These are phyloP conservation scores for Seiridium unicorne DNA, from an alignment of 2,329 filamentous ascomycete genomes.

Conservation along the genomic window DNA sequence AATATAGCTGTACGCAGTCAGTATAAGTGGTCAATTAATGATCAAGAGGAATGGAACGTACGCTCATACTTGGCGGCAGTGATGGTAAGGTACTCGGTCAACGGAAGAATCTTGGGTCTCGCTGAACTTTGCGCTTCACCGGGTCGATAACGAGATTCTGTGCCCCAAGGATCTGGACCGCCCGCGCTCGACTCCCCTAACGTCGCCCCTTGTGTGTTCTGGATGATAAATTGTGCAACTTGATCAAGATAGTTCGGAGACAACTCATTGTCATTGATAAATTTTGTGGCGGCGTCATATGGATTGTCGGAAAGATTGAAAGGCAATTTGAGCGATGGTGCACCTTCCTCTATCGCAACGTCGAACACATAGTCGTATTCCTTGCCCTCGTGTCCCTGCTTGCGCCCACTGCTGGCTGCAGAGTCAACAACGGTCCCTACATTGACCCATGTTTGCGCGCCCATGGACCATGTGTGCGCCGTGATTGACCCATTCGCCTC, in stretches of 20 bases:
- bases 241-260: constrained; percentile 86
- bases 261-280: constrained; percentile 84
- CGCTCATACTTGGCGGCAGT: constrained; percentile 68
- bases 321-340: constrained; percentile 88
- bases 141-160: constrained; percentile 75
- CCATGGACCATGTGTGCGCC: constrained; percentile 82
- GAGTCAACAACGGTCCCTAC: constrained; percentile 95
- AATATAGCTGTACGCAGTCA: constrained; percentile 69
- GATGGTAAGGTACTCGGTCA: constrained; percentile 77
- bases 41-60: constrained; percentile 22
- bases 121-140: constrained; percentile 54
- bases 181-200: constrained; percentile 61
- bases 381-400: constrained; percentile 75
- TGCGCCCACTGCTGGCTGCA: constrained; percentile 77
- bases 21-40: not conserved
- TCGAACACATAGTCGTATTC: constrained; percentile 97
- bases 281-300: constrained; percentile 88
- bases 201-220: constrained; percentile 84
- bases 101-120: constrained; percentile 65
- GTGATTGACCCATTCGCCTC: constrained; percentile 79
- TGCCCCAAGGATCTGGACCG: constrained; percentile 72
- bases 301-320: constrained; percentile 92
- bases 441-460: constrained; percentile 74
- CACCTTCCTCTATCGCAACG: constrained; percentile 92
- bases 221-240: constrained; percentile 87